These are phyloP conservation scores for Termitomyces sp. DNA, from an alignment of 768 basidiomycete genomes.

Conservation along the genomic window DNA sequence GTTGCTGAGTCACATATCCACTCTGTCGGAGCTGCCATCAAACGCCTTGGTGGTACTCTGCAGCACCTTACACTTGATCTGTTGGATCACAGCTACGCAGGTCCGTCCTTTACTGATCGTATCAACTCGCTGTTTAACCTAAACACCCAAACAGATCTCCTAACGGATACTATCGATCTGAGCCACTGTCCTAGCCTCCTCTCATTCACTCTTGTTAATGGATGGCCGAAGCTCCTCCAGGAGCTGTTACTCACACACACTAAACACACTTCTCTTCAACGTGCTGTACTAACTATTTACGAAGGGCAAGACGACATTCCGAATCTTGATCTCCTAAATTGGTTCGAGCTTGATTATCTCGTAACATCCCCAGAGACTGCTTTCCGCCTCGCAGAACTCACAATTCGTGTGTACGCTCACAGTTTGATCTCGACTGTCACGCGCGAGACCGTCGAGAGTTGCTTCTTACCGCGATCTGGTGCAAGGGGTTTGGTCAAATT, in stretches of 20 bases:
- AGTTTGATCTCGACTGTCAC: slow-evolving; percentile 6
- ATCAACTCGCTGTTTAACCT: neutral
- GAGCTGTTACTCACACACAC: slow-evolving; percentile 4
- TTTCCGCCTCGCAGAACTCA: slow-evolving; percentile 6
- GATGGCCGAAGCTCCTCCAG: slow-evolving; percentile 11
- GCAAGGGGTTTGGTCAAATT: slow-evolving; percentile 8
- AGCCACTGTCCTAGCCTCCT: slow-evolving; percentile 9
- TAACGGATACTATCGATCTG: slow-evolving; percentile 7
- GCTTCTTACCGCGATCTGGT: slow-evolving; percentile 10
- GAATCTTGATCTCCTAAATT: slow-evolving; percentile 12
- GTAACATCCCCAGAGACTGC: slow-evolving; percentile 3
- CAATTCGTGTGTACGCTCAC: slow-evolving; percentile 11
- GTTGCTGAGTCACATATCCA: slow-evolving; percentile 7
- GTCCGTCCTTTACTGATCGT: neutral
- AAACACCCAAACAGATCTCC: neutral
- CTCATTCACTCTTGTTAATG: slow-evolving; percentile 13
- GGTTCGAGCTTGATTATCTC: slow-evolving; percentile 10
- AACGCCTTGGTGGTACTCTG: slow-evolving; percentile 6
- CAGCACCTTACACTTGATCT: slow-evolving; percentile 12
- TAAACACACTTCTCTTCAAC: slow-evolving; percentile 4
- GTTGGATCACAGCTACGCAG: slow-evolving; percentile 8
- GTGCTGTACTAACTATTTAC: slow-evolving; percentile 7
- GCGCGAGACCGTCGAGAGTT: slow-evolving; percentile 4
- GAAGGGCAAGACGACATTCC: slow-evolving; percentile 11
- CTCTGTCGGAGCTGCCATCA: slow-evolving; percentile 1